Percentiles rank a stretch among this genome's conserved stretches.
These are phyloP conservation scores for Ammopiptanthus mongolicus DNA, from an alignment of 306 rosid species.

Conservation along the genomic window DNA sequence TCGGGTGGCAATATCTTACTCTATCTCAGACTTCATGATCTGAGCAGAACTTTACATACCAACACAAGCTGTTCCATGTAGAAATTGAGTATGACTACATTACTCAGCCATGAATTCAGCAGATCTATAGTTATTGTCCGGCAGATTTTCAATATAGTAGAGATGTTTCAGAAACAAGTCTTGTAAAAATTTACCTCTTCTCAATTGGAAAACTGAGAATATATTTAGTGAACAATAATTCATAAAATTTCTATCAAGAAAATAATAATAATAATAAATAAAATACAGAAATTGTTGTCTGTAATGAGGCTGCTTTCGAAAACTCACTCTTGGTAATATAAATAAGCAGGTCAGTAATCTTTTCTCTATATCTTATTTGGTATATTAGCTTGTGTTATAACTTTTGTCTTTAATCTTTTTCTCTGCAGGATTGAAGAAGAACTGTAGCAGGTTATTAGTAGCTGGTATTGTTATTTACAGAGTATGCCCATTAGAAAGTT, in stretches of 20 bases:
- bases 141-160: neutral
- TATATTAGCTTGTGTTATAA: constrained; percentile 4
- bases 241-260: neutral
- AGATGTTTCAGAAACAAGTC: neutral
- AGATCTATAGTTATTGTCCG: neutral
- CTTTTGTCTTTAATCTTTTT: constrained; percentile 3
- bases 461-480: constrained; percentile 22
- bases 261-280: neutral
- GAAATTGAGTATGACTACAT: neutral
- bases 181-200: neutral
- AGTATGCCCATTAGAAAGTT: constrained; percentile 1
- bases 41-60: neutral
- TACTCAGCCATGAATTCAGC: neutral
- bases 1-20: neutral
- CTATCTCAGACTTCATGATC: neutral
- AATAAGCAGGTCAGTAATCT: neutral
- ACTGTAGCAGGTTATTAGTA: neutral
- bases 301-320: neutral
- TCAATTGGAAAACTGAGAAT: neutral
- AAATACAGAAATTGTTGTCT: neutral
- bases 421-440: constrained; percentile 39
- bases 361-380: neutral
- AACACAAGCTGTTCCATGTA: neutral
- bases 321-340: neutral
- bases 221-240: neutral